Base-by-base conservation (phyloP, 164 flowering plant species). In the grape (Vitis vinifera) region DNA sequence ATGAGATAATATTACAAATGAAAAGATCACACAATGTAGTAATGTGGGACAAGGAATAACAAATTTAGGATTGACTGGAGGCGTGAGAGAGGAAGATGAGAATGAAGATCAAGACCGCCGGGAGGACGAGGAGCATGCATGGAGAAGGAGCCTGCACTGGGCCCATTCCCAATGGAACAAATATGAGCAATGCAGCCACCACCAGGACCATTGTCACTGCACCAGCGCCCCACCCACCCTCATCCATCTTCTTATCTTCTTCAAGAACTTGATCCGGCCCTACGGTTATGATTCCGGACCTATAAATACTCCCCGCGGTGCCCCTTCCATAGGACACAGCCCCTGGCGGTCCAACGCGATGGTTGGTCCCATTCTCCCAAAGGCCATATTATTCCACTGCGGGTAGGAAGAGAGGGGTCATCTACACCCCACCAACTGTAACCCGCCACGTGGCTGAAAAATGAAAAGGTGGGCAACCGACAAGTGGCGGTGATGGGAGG, bases 131-230 rank as follows among this genome's bases (percentile, higher is more conserved):
- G 14, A 80, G 31, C 2, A 68, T 1, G 10, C 6, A 57, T 4
- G 10, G 3, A 0, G 79, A 31, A 9, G 84, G 84, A 4, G 84
- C 75, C 9, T 73, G 69, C 13, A 75, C 16, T 6, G 77, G 73
- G 4, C 77, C 79, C 81, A 81, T 73, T 10, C 49, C 73, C 27
- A 75, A 51, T 0, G 84, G 83, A 15, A 61, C 48, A 10, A 70
- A 68, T 15, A 77, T n/a, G 9, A 77, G 63, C 27, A 60, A 27
- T 12, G 62, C 76, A 0, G 31, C 71, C 47, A 81, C 75, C n/a
- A 68, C 12, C 63, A 73, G 3, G 63, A 81, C 67, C 72, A 59
- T 27, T 59, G 70, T 13, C 4, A 73, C n/a, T 4, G 79, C 73
- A 16, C 71, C 79, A 17, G 1, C 1, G 1, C 79, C 79, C 66